Evolutionary conservation across 441 rosid species (phyloP).

Genomic region (Gossypium davidsonii): DNA sequence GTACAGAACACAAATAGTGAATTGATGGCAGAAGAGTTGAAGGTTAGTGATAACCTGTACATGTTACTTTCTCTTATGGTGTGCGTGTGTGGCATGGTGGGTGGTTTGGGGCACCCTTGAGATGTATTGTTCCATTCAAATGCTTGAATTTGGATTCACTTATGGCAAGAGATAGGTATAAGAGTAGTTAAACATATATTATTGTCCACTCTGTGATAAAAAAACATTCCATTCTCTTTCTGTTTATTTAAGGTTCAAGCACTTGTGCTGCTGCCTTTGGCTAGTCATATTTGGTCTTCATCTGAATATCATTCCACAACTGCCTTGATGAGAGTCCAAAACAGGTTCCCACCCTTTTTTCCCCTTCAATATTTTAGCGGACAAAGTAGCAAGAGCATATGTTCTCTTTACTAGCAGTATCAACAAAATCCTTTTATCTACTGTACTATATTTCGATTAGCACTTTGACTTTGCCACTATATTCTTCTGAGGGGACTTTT

Average conservation of each 20-base stretch:
- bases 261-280: background rate
- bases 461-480: background rate
- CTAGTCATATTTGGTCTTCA: background rate
- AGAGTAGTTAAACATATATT: background rate
- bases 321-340: background rate
- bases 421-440: background rate
- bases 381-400: background rate
- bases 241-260: background rate
- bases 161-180: background rate
- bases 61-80: background rate
- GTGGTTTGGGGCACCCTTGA: background rate
- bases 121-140: background rate
- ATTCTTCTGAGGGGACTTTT: background rate
- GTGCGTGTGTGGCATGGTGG: background rate
- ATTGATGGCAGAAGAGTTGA: slow-evolving; percentile 87
- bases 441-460: background rate
- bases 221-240: background rate
- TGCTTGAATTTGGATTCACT: background rate
- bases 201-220: background rate
- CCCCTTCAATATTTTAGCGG: background rate
- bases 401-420: background rate
- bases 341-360: background rate
- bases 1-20: slow-evolving; percentile 69
- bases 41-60: slow-evolving; percentile 39
- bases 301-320: background rate